These are phyloP conservation scores for Neurospora africana DNA, from an alignment of 495 filamentous ascomycete genomes.

Conservation along the genomic window DNA sequence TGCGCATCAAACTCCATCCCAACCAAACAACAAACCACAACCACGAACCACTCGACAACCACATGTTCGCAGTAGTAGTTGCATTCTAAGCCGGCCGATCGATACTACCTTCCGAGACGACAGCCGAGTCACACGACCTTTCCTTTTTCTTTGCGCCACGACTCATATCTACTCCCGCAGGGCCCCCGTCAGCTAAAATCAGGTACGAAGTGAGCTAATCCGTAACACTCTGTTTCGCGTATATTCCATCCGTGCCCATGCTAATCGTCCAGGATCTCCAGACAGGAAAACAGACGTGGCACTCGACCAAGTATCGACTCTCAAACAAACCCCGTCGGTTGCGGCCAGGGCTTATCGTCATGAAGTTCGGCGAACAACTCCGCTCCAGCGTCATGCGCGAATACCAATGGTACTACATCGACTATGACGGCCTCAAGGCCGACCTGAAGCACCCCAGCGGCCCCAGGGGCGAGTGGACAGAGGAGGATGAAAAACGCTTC, in stretches of 20 bases:
- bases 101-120: background rate
- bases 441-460: conserved; percentile 68
- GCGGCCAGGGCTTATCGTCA: conserved; percentile 34
- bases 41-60: background rate
- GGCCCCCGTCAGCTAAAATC: background rate
- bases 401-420: conserved; percentile 94
- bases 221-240: background rate
- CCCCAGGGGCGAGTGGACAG: conserved; percentile 61
- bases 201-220: background rate
- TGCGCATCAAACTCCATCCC: background rate
- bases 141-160: background rate
- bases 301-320: conserved; percentile 13
- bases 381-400: conserved; percentile 87
- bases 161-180: background rate
- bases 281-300: conserved; percentile 24
- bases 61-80: background rate
- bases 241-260: conserved; percentile 22
- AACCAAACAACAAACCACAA: background rate
- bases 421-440: conserved; percentile 86
- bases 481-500: conserved; percentile 85
- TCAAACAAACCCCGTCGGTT: conserved; percentile 15
- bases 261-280: conserved; percentile 42
- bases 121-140: background rate
- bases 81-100: background rate
- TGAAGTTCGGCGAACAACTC: conserved; percentile 94